Percentiles rank a stretch among this genome's conserved stretches.
phyloP scores from a whole-genome alignment of 345 rosid species.

The Moricandia moricandioides region DNA sequence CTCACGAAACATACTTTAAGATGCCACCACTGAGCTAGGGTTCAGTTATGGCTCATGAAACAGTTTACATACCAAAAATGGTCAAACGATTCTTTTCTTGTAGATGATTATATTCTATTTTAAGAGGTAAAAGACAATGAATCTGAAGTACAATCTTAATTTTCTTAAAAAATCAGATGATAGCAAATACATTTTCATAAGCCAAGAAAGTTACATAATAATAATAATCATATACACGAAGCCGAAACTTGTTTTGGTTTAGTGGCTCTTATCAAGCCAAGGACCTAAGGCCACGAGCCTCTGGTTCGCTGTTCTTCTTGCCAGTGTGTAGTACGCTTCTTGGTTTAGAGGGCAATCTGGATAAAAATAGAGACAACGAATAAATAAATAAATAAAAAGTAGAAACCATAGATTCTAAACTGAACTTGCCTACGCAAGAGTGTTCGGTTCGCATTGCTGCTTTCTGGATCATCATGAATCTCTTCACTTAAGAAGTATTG shows the following conservation, averaged over 20 bases:
- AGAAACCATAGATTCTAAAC: background rate
- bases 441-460: constrained; percentile 39
- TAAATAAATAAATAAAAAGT: constrained; percentile 13
- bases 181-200: constrained; percentile 8
- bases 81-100: constrained; percentile 1
- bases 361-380: constrained; percentile 2
- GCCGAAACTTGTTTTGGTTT: background rate
- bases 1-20: constrained; percentile 45
- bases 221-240: constrained; percentile 22
- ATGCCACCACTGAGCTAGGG: constrained; percentile 69
- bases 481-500: constrained; percentile 31
- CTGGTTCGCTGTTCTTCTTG: constrained; percentile 38
- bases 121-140: background rate
- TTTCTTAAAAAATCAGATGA: background rate
- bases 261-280: background rate
- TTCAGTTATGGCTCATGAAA: background rate
- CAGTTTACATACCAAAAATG: constrained; percentile 3
- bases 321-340: constrained; percentile 28
- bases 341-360: constrained; percentile 46
- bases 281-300: background rate
- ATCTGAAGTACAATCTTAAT: background rate
- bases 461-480: constrained; percentile 32
- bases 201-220: constrained; percentile 22
- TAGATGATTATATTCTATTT: constrained; percentile 7
- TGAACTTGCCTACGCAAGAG: constrained; percentile 47